These are phyloP conservation scores for Stagonosporopsis vannaccii DNA, from an alignment of 2,329 filamentous ascomycete genomes.

Conservation along the genomic window DNA sequence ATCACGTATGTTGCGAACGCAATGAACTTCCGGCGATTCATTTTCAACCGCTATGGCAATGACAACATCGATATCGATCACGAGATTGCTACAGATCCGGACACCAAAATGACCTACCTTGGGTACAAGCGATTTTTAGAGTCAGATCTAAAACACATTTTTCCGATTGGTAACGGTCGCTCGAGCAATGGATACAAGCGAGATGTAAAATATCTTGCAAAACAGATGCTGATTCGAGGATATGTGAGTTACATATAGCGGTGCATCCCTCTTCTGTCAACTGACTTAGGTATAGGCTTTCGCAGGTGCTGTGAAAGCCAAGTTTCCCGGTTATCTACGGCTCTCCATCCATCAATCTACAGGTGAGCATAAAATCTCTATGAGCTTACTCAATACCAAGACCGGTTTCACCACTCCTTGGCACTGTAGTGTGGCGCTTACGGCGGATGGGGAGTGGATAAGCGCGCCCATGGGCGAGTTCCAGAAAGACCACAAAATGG, in stretches of 20 bases:
- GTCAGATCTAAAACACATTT: background rate
- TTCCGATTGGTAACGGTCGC: background rate
- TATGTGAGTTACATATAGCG: conserved; percentile 10
- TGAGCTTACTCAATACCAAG: background rate
- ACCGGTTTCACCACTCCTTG: background rate
- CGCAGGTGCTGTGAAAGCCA: background rate
- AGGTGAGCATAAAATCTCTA: background rate
- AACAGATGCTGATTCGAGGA: conserved; percentile 32
- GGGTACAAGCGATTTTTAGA: background rate
- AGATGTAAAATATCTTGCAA: conserved; percentile 29
- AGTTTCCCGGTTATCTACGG: background rate
- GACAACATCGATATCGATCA: background rate
- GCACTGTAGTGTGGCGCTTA: background rate
- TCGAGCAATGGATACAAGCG: conserved; percentile 27
- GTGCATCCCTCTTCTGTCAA: background rate
- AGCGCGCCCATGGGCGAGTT: background rate
- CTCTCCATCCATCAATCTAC: background rate
- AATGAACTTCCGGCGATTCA: background rate
- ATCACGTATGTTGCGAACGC: background rate
- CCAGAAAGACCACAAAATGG: background rate
- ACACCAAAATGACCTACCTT: background rate
- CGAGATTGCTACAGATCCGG: background rate
- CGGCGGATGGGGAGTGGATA: background rate
- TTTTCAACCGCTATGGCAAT: background rate
- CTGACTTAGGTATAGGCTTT: background rate